phyloP scores from a whole-genome alignment of 2,329 filamentous ascomycete genomes.

The Fragosphaeria purpurea region DNA sequence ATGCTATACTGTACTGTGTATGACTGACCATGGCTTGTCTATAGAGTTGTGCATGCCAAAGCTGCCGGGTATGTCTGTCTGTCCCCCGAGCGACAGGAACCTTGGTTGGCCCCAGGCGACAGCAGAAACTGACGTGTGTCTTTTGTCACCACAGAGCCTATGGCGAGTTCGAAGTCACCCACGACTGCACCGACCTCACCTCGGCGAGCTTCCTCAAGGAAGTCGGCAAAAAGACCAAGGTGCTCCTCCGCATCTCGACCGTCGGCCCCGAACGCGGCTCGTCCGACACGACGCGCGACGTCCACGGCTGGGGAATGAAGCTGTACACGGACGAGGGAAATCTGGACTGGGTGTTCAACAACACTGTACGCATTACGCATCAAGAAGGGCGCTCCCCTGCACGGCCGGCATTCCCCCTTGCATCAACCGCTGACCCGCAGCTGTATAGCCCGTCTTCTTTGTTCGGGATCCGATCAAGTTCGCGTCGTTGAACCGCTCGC shows the following conservation, averaged over 20 bases:
- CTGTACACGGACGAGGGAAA: slow-evolving; percentile 59
- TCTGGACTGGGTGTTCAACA: slow-evolving; percentile 37
- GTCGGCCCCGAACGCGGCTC: slow-evolving; percentile 16
- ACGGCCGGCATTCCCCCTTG: background rate
- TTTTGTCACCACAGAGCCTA: background rate
- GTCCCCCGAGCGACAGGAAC: too few relatives aligned
- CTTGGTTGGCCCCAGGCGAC: too few relatives aligned
- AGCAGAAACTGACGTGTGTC: background rate
- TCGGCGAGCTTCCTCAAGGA: slow-evolving; percentile 41
- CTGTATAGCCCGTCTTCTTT: slow-evolving; percentile 35
- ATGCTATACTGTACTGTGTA: background rate
- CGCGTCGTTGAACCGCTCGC: slow-evolving; percentile 33
- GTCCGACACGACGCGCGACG: slow-evolving; percentile 50
- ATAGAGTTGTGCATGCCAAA: slow-evolving; percentile 1
- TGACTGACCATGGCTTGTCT: background rate
- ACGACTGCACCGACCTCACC: slow-evolving; percentile 47
- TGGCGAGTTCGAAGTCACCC: slow-evolving; percentile 51
- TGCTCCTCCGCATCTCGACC: slow-evolving; percentile 47
- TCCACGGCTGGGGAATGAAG: slow-evolving; percentile 52
- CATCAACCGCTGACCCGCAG: slow-evolving; percentile 20
- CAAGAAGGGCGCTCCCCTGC: background rate
- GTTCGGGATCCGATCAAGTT: slow-evolving; percentile 38
- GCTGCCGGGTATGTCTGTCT: background rate
- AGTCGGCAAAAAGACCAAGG: slow-evolving; percentile 43
- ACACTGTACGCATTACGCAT: background rate